Evolutionary conservation across 2,329 filamentous ascomycete species (phyloP).

Genomic region (Metarhizium robertsii): DNA sequence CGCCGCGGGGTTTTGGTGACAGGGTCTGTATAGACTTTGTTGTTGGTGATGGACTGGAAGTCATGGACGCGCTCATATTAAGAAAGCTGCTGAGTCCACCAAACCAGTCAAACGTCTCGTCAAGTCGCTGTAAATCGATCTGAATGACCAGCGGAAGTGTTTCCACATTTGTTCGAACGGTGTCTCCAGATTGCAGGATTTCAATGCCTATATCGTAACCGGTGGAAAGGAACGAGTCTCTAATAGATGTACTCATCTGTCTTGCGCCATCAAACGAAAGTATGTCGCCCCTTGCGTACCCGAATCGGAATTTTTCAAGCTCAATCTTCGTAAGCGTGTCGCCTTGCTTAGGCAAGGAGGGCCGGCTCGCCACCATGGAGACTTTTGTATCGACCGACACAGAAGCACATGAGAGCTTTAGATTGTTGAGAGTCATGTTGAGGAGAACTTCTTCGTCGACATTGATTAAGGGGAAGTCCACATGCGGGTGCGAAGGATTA

Average conservation of each 20-base stretch:
- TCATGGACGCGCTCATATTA: conserved; percentile 77
- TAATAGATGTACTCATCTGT: conserved; percentile 49
- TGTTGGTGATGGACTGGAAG: conserved; percentile 54
- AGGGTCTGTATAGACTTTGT: conserved; percentile 26
- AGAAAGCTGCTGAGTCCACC: conserved; percentile 87
- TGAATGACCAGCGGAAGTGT: conserved; percentile 70
- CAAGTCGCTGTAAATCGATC: conserved; percentile 70
- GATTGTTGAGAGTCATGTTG: conserved; percentile 36
- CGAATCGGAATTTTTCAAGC: conserved; percentile 50
- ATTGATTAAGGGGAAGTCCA: conserved; percentile 29
- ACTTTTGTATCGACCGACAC: not conserved
- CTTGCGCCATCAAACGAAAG: conserved; percentile 50
- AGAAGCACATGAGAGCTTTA: conserved; percentile 20
- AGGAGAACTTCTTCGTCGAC: conserved; percentile 43
- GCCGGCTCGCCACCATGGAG: conserved; percentile 2
- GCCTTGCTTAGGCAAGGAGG: conserved; percentile 9
- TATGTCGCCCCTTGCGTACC: conserved; percentile 53
- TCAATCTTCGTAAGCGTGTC: conserved; percentile 29
- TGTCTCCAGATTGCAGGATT: conserved; percentile 33
- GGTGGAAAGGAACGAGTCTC: conserved; percentile 46
- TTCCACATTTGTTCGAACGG: conserved; percentile 51
- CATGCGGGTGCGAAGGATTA: conserved; percentile 36
- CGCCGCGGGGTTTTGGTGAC: conserved; percentile 41
- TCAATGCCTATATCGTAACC: conserved; percentile 50
- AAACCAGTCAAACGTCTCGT: conserved; percentile 81